Evolutionary conservation across 2,329 filamentous ascomycete genomes (phyloP).

Genomic region (Cyphellophora attinorum): DNA sequence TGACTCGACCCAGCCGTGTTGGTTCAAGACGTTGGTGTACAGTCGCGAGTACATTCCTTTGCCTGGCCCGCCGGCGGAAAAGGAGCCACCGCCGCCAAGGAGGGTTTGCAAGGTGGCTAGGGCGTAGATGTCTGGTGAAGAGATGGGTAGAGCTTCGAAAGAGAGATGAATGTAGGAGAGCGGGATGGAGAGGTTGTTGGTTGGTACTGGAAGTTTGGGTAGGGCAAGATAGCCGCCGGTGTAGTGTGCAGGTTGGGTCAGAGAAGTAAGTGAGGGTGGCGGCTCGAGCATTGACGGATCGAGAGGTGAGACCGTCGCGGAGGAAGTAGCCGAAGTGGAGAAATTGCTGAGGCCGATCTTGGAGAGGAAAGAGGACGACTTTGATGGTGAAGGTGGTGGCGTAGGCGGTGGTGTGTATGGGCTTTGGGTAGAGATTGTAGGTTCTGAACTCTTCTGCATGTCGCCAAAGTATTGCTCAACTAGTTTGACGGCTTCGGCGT

Average conservation of each 20-base stretch:
- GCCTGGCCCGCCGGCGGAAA: conserved; percentile 89
- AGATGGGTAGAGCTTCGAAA: conserved; percentile 88
- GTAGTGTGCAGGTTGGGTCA: conserved; percentile 64
- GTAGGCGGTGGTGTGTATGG: conserved; percentile 19
- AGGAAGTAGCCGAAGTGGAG: conserved; percentile 60
- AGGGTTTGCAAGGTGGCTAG: conserved; percentile 91
- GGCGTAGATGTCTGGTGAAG: conserved; percentile 87
- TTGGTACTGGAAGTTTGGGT: conserved; percentile 66
- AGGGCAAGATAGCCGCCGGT: conserved; percentile 88
- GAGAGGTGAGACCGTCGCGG: conserved; percentile 48
- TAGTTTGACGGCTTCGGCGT: conserved; percentile 67
- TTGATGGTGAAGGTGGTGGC: conserved; percentile 20
- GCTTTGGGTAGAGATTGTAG: conserved; percentile 14
- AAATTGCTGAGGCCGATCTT: conserved; percentile 85
- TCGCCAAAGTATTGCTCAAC: conserved; percentile 84
- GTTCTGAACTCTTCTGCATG: conserved; percentile 49
- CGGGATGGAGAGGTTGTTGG: conserved; percentile 65
- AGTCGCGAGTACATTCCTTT: conserved; percentile 99
- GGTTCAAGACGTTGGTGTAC: conserved; percentile 96
- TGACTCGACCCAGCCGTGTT: conserved; percentile 93
- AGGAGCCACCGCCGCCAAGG: conserved; percentile 89
- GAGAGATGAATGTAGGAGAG: conserved; percentile 92
- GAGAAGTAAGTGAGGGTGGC: conserved; percentile 44
- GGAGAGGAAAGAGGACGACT: conserved; percentile 53
- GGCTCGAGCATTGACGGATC: conserved; percentile 36